phyloP scores from a whole-genome alignment of 2,329 filamentous ascomycete genomes.

The Talaromyces sp. region DNA sequence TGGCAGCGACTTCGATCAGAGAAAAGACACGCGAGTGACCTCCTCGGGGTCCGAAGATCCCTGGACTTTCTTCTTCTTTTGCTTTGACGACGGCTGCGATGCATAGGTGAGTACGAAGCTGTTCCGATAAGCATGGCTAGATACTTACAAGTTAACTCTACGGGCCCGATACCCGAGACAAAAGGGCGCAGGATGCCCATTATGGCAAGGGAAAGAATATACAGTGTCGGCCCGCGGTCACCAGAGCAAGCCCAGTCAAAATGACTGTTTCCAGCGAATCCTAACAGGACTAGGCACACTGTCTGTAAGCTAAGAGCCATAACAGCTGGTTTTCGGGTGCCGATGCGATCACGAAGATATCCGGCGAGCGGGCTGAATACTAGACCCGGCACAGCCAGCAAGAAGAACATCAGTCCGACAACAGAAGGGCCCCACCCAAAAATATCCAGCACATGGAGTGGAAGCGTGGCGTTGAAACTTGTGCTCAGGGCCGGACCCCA shows the following conservation, averaged over 20 bases:
- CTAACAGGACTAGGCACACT: not conserved
- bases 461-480: slow-evolving; percentile 52
- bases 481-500: slow-evolving; percentile 49
- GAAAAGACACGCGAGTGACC: slow-evolving; percentile 8
- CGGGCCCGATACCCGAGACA: not conserved
- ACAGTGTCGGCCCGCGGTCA: not conserved
- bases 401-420: slow-evolving; percentile 52
- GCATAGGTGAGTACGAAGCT: not conserved
- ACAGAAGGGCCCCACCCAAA: slow-evolving; percentile 53
- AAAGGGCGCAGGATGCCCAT: not conserved
- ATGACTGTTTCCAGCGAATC: not conserved
- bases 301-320: not conserved
- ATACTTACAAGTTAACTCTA: not conserved
- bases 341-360: slow-evolving; percentile 29
- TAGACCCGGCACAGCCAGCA: slow-evolving; percentile 52
- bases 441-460: slow-evolving; percentile 48
- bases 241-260: not conserved
- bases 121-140: not conserved
- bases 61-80: not conserved
- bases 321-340: slow-evolving; percentile 11
- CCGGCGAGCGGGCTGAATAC: slow-evolving; percentile 57
- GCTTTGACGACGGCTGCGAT: slow-evolving; percentile 4
- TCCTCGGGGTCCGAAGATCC: slow-evolving; percentile 6
- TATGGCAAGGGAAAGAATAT: not conserved
- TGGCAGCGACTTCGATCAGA: slow-evolving; percentile 5